Percentiles rank a stretch among this genome's conserved stretches.
Conservation (phyloP, 2,329 filamentous ascomycete genomes). For the Alternaria postmessia region DNA sequence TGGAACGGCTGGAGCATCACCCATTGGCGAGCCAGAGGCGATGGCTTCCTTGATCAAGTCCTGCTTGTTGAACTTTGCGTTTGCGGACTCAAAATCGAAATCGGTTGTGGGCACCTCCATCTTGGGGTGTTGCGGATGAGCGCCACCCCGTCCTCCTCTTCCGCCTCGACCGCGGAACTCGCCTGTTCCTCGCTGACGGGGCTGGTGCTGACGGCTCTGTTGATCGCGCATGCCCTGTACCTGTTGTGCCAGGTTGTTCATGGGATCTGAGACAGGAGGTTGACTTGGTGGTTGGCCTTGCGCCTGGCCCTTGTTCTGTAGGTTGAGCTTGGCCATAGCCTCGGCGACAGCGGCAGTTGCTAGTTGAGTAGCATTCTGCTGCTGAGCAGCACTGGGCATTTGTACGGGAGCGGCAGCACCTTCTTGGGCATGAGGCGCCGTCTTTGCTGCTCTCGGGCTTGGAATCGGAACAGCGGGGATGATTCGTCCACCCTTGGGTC, state of each 20-base stretch:
- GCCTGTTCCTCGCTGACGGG: constrained; percentile 56
- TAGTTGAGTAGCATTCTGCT: constrained; percentile 73
- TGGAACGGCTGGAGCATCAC: constrained; percentile 51
- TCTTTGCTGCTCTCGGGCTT: constrained; percentile 48
- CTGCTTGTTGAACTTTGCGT: constrained; percentile 89
- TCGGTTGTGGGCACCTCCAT: constrained; percentile 90
- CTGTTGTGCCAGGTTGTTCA: constrained; percentile 77
- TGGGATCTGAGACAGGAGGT: constrained; percentile 49
- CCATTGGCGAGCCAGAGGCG: constrained; percentile 74
- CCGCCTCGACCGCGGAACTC: constrained; percentile 57
- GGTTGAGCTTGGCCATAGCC: constrained; percentile 77
- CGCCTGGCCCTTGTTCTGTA: constrained; percentile 37
- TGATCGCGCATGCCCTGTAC: constrained; percentile 80
- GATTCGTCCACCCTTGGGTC: constrained; percentile 62
- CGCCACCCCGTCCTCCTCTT: constrained; percentile 55
- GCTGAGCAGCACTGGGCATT: constrained; percentile 38
- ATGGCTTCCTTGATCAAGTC: constrained; percentile 89
- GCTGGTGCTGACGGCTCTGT: constrained; percentile 58
- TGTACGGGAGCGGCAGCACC: constrained; percentile 34
- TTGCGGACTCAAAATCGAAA: constrained; percentile 87
- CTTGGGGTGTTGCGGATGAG: constrained; percentile 60
- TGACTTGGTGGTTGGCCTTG: constrained; percentile 25
- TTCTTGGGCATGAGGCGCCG: constrained; percentile 49
- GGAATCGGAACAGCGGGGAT: constrained; percentile 72
- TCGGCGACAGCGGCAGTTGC: constrained; percentile 80